These are phyloP conservation scores for Jimgerdemannia lactiflua DNA, from an alignment of 192 early-diverging fungal species.

Conservation along the genomic window DNA sequence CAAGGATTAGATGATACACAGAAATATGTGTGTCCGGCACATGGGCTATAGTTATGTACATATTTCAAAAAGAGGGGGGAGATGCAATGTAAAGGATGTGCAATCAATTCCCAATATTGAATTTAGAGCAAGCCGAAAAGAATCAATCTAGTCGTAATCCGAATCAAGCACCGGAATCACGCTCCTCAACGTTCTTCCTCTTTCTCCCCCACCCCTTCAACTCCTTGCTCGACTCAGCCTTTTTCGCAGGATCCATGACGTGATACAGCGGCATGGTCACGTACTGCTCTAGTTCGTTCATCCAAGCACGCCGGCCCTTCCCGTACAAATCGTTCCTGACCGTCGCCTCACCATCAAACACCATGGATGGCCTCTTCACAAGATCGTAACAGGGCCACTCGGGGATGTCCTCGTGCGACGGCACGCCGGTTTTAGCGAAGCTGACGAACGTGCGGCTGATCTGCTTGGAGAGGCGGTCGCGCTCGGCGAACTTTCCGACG, in stretches of 20 bases:
- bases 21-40: no score
- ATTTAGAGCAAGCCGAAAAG: no score
- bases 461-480: conserved; percentile 37
- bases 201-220: background rate
- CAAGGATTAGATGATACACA: no score
- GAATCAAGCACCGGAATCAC: background rate
- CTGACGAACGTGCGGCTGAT: conserved; percentile 22
- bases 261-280: conserved; percentile 14
- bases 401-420: conserved; percentile 25
- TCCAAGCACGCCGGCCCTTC: conserved; percentile 9
- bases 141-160: no score
- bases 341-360: conserved; percentile 17
- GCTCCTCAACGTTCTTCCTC: background rate
- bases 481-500: conserved; percentile 18
- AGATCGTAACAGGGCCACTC: conserved; percentile 15
- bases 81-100: no score
- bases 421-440: conserved; percentile 38
- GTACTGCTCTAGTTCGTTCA: conserved; percentile 15
- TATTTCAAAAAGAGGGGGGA: no score
- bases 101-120: no score
- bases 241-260: background rate
- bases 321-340: conserved; percentile 18
- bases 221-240: background rate
- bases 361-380: conserved; percentile 2
- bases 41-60: no score